These are phyloP conservation scores for Pholiota microspora DNA, from an alignment of 768 basidiomycete species.

Conservation along the genomic window DNA sequence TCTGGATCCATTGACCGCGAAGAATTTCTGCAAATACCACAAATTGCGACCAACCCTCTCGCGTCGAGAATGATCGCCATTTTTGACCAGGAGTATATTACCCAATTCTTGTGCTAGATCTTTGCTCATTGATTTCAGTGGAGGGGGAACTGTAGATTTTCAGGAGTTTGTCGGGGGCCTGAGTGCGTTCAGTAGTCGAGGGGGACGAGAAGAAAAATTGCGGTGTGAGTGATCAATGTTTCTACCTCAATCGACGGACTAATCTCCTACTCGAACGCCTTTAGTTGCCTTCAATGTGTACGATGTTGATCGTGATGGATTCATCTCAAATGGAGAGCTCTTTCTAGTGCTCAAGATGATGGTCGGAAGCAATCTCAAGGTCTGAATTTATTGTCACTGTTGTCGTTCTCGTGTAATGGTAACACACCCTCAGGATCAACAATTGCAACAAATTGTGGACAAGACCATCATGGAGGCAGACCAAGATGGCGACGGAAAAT, in stretches of 20 bases:
- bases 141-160: slow-evolving; percentile 98
- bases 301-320: slow-evolving; percentile 97
- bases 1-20: slow-evolving; percentile 98
- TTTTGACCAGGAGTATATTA: slow-evolving; percentile 95
- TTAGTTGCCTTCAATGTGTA: slow-evolving; percentile 99
- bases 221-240: slow-evolving; percentile 60
- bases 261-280: neutral
- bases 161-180: slow-evolving; percentile 98
- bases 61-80: slow-evolving; percentile 99
- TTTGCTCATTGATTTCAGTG: slow-evolving; percentile 45
- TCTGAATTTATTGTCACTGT: slow-evolving; percentile 27
- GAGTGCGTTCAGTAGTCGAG: slow-evolving; percentile 96
- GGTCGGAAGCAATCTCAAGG: slow-evolving; percentile 99
- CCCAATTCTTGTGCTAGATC: neutral
- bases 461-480: slow-evolving; percentile 99
- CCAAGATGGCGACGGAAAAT: slow-evolving; percentile 95
- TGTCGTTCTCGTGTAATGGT: slow-evolving; percentile 3
- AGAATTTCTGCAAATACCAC: slow-evolving; percentile 98
- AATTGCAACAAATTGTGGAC: slow-evolving; percentile 98
- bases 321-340: slow-evolving; percentile 96
- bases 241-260: slow-evolving; percentile 11
- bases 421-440: slow-evolving; percentile 70
- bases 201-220: slow-evolving; percentile 95
- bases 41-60: slow-evolving; percentile 96
- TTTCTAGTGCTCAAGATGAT: slow-evolving; percentile 99